phyloP scores from a whole-genome alignment of 2,329 filamentous ascomycete species.

The Trichoderma harzianum region DNA sequence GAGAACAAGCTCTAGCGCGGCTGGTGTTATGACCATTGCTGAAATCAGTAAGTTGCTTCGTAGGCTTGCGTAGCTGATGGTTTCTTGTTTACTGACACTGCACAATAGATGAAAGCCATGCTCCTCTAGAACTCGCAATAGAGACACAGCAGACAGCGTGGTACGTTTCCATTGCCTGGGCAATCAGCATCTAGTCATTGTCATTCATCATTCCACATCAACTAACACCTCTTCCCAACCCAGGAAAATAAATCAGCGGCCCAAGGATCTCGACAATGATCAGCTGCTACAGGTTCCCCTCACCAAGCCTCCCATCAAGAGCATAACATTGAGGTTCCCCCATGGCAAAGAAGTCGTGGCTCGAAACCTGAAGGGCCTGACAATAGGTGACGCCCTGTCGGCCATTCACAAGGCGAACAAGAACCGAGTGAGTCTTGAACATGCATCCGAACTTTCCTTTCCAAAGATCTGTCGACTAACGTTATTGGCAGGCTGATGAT shows the following conservation, averaged over 20 bases:
- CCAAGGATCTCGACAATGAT: slow-evolving; percentile 74
- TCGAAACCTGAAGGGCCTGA: slow-evolving; percentile 89
- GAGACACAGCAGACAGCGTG: slow-evolving; percentile 88
- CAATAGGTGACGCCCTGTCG: slow-evolving; percentile 93
- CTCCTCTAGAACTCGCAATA: slow-evolving; percentile 67
- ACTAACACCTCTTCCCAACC: slow-evolving; percentile 3
- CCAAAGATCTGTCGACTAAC: slow-evolving; percentile 8
- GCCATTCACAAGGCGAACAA: slow-evolving; percentile 96
- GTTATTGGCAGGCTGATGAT: slow-evolving; percentile 68
- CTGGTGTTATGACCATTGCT: slow-evolving; percentile 70
- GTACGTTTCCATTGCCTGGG: slow-evolving; percentile 43
- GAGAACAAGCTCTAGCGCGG: slow-evolving; percentile 68
- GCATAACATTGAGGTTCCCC: slow-evolving; percentile 90
- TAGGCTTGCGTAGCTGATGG: not conserved
- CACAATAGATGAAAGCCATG: slow-evolving; percentile 65
- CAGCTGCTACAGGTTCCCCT: slow-evolving; percentile 79
- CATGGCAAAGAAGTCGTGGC: slow-evolving; percentile 80
- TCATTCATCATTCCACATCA: not conserved
- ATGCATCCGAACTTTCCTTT: not conserved
- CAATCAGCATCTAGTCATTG: not conserved
- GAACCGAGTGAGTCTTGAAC: slow-evolving; percentile 69
- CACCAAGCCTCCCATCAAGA: slow-evolving; percentile 80
- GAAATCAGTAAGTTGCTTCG: slow-evolving; percentile 69
- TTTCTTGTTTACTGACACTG: not conserved
- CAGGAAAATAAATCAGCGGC: slow-evolving; percentile 93